phyloP scores from a whole-genome alignment of 176 grass and related monocot species.

The Panicum miliaceum region DNA sequence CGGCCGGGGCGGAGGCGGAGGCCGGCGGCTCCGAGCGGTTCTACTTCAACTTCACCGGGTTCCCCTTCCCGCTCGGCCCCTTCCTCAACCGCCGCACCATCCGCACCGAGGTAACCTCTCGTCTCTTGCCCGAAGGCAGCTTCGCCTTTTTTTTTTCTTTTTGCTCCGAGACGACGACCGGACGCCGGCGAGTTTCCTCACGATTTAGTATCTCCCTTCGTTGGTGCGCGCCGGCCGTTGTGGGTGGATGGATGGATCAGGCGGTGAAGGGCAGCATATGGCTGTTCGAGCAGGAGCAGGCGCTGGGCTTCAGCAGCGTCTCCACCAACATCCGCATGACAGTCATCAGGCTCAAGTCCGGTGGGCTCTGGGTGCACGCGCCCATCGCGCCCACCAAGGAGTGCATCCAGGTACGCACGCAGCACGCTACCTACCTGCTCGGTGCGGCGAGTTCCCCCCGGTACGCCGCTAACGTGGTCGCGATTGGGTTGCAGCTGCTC shows the following conservation, averaged over 20 bases:
- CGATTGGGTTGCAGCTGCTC: slow-evolving; percentile 53
- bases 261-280: slow-evolving; percentile 80
- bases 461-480: background rate
- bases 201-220: background rate
- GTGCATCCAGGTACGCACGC: slow-evolving; percentile 66
- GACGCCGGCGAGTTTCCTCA: background rate
- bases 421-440: background rate
- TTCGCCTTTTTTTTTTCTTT: background rate
- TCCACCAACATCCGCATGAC: slow-evolving; percentile 98
- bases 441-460: background rate
- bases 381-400: slow-evolving; percentile 98
- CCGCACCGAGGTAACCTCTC: slow-evolving; percentile 66
- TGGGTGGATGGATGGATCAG: slow-evolving; percentile 9
- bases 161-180: background rate
- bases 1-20: background rate
- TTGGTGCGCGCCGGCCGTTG: background rate
- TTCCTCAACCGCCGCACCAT: slow-evolving; percentile 92
- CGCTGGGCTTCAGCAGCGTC: slow-evolving; percentile 97
- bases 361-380: slow-evolving; percentile 93
- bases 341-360: slow-evolving; percentile 88
- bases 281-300: slow-evolving; percentile 99
- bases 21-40: slow-evolving; percentile 48
- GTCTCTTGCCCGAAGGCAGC: background rate
- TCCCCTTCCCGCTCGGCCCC: slow-evolving; percentile 94
- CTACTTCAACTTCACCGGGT: slow-evolving; percentile 96